These are phyloP conservation scores for Piper longum DNA, from an alignment of 164 flowering plant species.

Conservation along the genomic window DNA sequence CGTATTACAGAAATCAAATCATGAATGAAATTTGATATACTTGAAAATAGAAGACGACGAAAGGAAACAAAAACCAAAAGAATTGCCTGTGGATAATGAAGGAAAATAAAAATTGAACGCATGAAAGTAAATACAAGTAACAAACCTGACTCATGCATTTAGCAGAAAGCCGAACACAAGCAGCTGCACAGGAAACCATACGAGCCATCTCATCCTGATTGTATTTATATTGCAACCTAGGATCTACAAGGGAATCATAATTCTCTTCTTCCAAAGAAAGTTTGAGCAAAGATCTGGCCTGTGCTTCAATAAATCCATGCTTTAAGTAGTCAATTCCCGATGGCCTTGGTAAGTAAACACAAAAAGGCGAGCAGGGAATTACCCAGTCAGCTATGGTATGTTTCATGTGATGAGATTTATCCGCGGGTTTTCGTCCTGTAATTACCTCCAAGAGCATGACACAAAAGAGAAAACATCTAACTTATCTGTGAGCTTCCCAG, in stretches of 20 bases:
- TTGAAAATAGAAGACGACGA: too few relatives aligned
- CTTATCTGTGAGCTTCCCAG: constrained; percentile 82
- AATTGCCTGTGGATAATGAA: neutral
- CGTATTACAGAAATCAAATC: too few relatives aligned
- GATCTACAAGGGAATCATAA: constrained; percentile 59
- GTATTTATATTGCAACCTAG: constrained; percentile 33
- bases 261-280: constrained; percentile 62
- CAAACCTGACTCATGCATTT: constrained; percentile 77
- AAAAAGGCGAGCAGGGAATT: constrained; percentile 10
- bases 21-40: too few relatives aligned
- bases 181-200: constrained; percentile 87
- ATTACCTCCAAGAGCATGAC: constrained; percentile 87
- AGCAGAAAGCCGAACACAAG: constrained; percentile 86
- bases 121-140: neutral
- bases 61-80: too few relatives aligned
- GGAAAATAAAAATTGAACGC: neutral
- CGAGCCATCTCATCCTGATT: constrained; percentile 58
- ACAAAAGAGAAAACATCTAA: constrained; percentile 88
- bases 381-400: constrained; percentile 95
- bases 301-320: constrained; percentile 8
- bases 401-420: constrained; percentile 41
- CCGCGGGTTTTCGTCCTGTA: constrained; percentile 78
- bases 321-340: neutral
- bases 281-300: constrained; percentile 80
- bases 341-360: too few relatives aligned